Evolutionary conservation across 2,329 filamentous ascomycete species (phyloP), one percentile per base, ranked within the genome.

Genomic region (Colletotrichum truncatum): DNA sequence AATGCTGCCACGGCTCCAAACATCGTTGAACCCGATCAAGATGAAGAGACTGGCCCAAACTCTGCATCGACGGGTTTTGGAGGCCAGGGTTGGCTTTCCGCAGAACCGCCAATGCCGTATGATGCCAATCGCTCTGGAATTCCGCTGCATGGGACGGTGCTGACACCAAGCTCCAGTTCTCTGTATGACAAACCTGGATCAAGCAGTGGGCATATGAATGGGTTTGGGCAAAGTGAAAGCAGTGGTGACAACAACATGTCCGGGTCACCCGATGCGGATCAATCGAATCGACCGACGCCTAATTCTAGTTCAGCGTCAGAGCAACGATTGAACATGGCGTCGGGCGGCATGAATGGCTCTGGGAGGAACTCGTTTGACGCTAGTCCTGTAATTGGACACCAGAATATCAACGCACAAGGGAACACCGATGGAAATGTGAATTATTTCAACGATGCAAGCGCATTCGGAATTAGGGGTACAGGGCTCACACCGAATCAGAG

Each of bases 281-380:
- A 77, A 49, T 88, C 86, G 3, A 86, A 81, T 66, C 78, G 84
- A n/a, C 85, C 82, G 21, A 89, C 87, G 10, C 87, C 87, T 3
- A 89, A 86, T 70, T 89, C 87, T 4, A 87, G 84, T 70, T 78
- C 77, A 6, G 74, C 79, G 2, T 84, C 83, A 2, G 83, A 85
- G n/a, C 73, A 78, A 23, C 74, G 75, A 14, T 75, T 57, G 67
- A 64, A 52, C 51, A 64, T 53, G 30, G 46, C 57, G 53, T 52
- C 66, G 49, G 66, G 39, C 38, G 51, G 77, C 6, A 71, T n/a
- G n/a, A n/a, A n/a, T n/a, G n/a, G n/a, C n/a, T n/a, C n/a, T n/a
- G n/a, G n/a, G n/a, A n/a, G 73, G 6, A 78, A 78, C 49, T 85
- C 86, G 2, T 89, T 85, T 71, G 79, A 84, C 23, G 76, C 84